A percentile compares a stretch with the other conserved stretches of the same genome.
These are phyloP conservation scores for Blastocystis sp. DNA, from an alignment of 352 stramenopile genomes.

Conservation along the genomic window DNA sequence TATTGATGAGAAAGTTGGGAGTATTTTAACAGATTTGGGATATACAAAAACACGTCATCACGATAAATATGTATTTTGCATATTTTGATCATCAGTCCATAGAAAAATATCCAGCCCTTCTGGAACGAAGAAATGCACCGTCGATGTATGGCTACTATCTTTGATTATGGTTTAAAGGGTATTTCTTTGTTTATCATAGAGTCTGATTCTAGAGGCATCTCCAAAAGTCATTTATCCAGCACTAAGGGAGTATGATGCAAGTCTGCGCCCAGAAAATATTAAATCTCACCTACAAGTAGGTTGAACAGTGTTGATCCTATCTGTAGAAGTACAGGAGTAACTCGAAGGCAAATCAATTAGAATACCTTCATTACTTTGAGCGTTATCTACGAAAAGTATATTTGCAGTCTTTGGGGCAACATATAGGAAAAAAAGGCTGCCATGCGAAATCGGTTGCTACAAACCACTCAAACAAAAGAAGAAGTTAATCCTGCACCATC, in stretches of 20 bases:
- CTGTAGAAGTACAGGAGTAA: conserved; percentile 55
- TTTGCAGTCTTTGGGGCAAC: not conserved
- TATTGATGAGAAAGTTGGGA: conserved; percentile 52
- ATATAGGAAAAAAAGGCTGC: conserved; percentile 42
- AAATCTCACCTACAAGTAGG: conserved; percentile 55
- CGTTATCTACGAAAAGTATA: conserved; percentile 21
- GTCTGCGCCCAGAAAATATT: conserved; percentile 45
- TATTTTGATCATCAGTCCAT: not conserved
- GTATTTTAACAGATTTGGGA: conserved; percentile 51
- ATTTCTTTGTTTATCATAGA: no score
- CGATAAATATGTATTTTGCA: conserved; percentile 37
- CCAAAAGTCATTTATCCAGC: conserved; percentile 58
- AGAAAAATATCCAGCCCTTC: conserved; percentile 62
- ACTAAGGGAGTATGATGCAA: not conserved
- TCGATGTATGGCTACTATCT: conserved; percentile 50
- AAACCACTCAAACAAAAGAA: not conserved
- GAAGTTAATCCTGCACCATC: not conserved
- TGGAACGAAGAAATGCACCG: conserved; percentile 59
- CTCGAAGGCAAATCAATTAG: conserved; percentile 57
- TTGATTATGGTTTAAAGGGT: conserved; percentile 55
- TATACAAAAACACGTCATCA: conserved; percentile 58
- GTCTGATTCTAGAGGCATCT: conserved; percentile 23
- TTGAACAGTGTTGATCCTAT: not conserved
- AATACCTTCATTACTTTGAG: conserved; percentile 54
- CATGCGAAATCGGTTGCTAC: not conserved